Base-by-base conservation (phyloP, 441 rosid genomes). In the Kokia cookei region DNA sequence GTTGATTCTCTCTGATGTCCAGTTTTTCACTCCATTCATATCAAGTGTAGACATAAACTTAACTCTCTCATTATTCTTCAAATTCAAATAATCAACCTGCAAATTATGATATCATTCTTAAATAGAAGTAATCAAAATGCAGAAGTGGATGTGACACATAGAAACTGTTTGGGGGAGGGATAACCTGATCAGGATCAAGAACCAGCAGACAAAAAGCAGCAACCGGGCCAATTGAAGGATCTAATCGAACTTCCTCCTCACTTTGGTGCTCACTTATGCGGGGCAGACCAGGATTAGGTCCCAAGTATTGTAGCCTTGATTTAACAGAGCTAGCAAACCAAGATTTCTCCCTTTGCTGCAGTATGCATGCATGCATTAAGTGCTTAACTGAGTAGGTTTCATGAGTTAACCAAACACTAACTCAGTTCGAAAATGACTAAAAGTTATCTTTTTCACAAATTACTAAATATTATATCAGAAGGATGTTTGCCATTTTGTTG, bases 31-130 rank as follows among this genome's bases (percentile, higher is more conserved):
- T 76, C 86, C 89, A 51, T 76, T 53, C 72, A 55, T 81, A 71
- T 73, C 83, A 75, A 57, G 73, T 50, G 54, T 82, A 7, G 84
- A 84, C 29, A 88, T 85, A 76, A 81, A 89, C 68, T 65, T 43
- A 77, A 88, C 75, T 83, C 97, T 89, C 83, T 88, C 84, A 69
- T 86, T 86, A 53, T 82, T 92, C 91, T 89, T 94, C 85, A 94
- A 82, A 81, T 92, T 91, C 87, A 89, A 76, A 82, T 91, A 94
- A 83, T 94, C 97, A 79, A 91, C 97, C 97, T 91, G 85, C 45
- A 76, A 74, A 67, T 62, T 59, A 75, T 69, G 48, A 72, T 10
- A 43, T 5, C 29, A 57, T 54, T 15, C 48, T 22, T 50, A 65
- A 35, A 19, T 13, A 40, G 3, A 26, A 61, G 42, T 19, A 15